Conservation (phyloP, 2,329 filamentous ascomycete genomes). For the Nectriaceae sp. region DNA sequence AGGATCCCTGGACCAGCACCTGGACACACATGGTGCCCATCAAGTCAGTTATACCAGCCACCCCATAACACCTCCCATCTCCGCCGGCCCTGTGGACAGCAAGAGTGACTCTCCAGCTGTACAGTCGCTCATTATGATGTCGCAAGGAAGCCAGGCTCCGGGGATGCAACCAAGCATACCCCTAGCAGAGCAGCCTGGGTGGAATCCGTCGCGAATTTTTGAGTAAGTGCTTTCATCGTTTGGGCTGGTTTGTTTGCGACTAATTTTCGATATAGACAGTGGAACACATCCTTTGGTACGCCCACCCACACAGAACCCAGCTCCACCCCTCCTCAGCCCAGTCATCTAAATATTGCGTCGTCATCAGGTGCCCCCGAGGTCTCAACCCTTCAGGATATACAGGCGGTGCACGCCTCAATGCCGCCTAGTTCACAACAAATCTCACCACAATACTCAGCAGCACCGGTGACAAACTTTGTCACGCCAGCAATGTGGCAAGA, state of each 20-base stretch:
- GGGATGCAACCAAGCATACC: conserved; percentile 57
- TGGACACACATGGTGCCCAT: conserved; percentile 54
- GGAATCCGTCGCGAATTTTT: conserved; percentile 88
- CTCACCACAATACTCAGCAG: conserved; percentile 53
- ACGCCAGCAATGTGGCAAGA: conserved; percentile 76
- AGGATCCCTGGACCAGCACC: conserved; percentile 55
- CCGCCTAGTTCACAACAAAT: conserved; percentile 48
- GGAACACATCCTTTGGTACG: conserved; percentile 92
- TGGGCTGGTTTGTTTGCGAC: neutral
- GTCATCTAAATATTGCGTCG: conserved; percentile 54
- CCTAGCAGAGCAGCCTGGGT: conserved; percentile 65
- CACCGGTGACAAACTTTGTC: conserved; percentile 60
- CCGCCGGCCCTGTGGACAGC: conserved; percentile 69
- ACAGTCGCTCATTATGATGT: conserved; percentile 73
- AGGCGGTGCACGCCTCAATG: conserved; percentile 47
- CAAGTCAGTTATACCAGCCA: conserved; percentile 70
- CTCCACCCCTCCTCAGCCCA: conserved; percentile 44
- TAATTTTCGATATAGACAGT: conserved; percentile 64
- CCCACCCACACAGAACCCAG: conserved; percentile 41
- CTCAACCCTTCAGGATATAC: conserved; percentile 54
- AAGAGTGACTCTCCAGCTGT: conserved; percentile 76
- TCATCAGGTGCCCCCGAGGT: conserved; percentile 57
- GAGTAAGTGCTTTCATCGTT: conserved; percentile 64
- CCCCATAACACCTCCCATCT: conserved; percentile 80
- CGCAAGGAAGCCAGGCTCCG: conserved; percentile 57